Evolutionary conservation across 805 yeast genomes (phyloP), one percentile per base, ranked within the genome.

Genomic region (Sungouiozyma ichnusensis): DNA sequence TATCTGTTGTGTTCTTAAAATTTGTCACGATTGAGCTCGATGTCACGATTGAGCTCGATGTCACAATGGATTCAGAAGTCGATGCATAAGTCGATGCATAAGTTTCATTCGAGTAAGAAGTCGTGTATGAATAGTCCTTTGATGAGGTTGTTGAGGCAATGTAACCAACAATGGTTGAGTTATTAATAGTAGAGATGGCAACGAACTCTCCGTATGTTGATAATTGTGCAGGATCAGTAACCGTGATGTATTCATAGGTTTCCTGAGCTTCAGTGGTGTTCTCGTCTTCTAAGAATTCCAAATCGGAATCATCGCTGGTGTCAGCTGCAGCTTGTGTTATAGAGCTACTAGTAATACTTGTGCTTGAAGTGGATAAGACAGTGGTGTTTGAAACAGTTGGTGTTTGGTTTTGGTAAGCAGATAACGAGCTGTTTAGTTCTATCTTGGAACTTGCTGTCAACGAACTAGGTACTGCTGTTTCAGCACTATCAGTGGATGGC

Each of bases 101-200:
- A n/a, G n/a, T n/a, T n/a, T n/a, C n/a, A n/a, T n/a, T n/a, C n/a
- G n/a, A n/a, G n/a, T n/a, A 17, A 15, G 38, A 15, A 16, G 31
- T 18, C 5, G 7, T 36, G 7, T 15, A 7, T 17, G 27, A 13
- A 19, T 24, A 35, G 17, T 17, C 38, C 16, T 19, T 19, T 18
- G 15, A 36, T 27, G 39, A 29, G 8, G 39, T 37, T 20, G 14
- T 29, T 15, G 29, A 4, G 6, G 9, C 31, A 6, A 15, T 29
- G 15, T 24, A 33, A 7, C n/a, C 27, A 31, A 33, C 15, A n/a
- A 20, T 37, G 15, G 45, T 38, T 1, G 2, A 27, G 16, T 43
- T 43, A 3, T 36, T 20, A 8, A 39, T 17, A 15, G 36, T 36
- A 5, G 16, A 17, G 17, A 43, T 19, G n/a, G 46, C 38, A 34